Conservation (phyloP, 148 eudicot species). For the Tetragonia tetragonoides region DNA sequence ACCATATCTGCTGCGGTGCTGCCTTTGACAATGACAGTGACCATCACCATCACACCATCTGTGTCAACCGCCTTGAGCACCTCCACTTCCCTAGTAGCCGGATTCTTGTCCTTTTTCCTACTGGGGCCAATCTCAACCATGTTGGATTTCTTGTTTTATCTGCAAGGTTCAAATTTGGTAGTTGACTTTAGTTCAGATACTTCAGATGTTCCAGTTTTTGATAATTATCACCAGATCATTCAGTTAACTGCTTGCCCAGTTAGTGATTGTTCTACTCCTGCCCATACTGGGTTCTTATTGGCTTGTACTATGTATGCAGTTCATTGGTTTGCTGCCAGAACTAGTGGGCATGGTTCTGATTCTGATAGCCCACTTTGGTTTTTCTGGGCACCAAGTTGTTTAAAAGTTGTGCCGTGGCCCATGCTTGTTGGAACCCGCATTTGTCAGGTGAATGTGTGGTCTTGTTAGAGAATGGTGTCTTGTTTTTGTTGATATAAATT, state of each 20-base stretch:
- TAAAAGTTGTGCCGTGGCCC: conserved; percentile 41
- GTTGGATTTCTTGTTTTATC: conserved; percentile 49
- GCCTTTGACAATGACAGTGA: conserved; percentile 7
- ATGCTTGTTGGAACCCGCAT: conserved; percentile 88
- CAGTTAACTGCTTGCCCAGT: conserved; percentile 41
- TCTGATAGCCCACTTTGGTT: conserved; percentile 32
- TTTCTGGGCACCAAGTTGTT: conserved; percentile 44
- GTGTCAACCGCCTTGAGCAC: conserved; percentile 46
- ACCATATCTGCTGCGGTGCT: conserved; percentile 34
- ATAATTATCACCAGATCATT: conserved; percentile 40
- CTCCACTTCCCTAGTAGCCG: conserved; percentile 37
- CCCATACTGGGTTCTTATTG: conserved; percentile 57
- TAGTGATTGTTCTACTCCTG: conserved; percentile 12
- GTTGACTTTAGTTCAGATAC: conserved; percentile 23
- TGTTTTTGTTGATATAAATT: conserved; percentile 58
- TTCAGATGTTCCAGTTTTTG: conserved; percentile 25
- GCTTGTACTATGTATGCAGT: conserved; percentile 55
- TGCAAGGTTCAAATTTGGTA: conserved; percentile 22
- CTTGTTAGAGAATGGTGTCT: conserved; percentile 61
- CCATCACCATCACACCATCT: background rate
- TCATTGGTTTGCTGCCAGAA: conserved; percentile 49
- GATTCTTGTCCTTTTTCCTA: conserved; percentile 49
- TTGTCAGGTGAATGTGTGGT: conserved; percentile 57
- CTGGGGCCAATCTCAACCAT: conserved; percentile 53
- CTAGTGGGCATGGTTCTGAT: conserved; percentile 21